Percentiles rank a stretch among this genome's conserved stretches.
Conservation (phyloP, 2,329 filamentous ascomycete genomes). For the Neurospora sp. region DNA sequence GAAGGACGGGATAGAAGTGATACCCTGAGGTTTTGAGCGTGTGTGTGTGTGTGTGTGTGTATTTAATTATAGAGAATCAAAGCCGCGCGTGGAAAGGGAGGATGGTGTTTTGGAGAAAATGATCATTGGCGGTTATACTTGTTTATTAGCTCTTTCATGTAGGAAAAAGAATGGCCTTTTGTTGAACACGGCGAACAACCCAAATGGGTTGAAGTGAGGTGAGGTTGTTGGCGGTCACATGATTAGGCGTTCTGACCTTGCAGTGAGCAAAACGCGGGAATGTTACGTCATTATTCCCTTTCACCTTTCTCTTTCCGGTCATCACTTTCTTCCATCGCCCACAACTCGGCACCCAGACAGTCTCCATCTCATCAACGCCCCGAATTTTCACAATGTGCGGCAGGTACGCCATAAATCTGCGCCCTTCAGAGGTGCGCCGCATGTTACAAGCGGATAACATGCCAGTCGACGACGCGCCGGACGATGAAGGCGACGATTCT, state of each 20-base stretch:
- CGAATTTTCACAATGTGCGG: slow-evolving; percentile 23
- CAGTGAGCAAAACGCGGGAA: neutral
- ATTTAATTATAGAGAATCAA: neutral
- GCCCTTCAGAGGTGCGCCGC: slow-evolving; percentile 64
- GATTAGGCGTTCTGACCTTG: neutral
- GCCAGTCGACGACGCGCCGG: slow-evolving; percentile 60
- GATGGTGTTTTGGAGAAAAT: neutral
- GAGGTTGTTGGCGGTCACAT: neutral
- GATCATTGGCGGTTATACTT: neutral
- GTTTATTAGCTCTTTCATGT: neutral
- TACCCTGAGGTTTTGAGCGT: neutral
- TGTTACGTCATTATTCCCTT: neutral
- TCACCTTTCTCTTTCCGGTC: neutral
- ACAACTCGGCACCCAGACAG: neutral
- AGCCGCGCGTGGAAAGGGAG: slow-evolving; percentile 1
- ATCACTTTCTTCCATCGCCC: neutral
- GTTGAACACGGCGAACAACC: neutral
- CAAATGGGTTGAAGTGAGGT: neutral
- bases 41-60: neutral
- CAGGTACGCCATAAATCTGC: slow-evolving; percentile 30
- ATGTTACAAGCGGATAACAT: slow-evolving; percentile 67
- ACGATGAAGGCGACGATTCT: slow-evolving; percentile 52
- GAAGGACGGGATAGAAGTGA: neutral
- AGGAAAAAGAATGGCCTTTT: neutral
- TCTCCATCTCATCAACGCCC: neutral